Evolutionary conservation across 1,284 basidiomycete genomes (phyloP).

Genomic region (Fomes fomentarius): DNA sequence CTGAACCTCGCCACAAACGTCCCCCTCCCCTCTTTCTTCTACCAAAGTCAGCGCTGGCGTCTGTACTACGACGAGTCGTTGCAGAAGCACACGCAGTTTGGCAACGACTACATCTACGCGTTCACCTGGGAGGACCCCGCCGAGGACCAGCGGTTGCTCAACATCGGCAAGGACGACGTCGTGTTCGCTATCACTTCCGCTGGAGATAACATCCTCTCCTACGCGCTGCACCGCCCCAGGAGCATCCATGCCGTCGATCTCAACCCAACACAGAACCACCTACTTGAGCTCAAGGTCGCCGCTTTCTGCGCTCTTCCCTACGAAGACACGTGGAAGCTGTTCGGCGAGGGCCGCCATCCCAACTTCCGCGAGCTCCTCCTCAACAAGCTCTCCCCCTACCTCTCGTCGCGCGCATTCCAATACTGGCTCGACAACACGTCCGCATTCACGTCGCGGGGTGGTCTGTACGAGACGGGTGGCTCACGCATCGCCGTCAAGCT

Average conservation of each 20-base stretch:
- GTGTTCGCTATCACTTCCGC: slow-evolving; percentile 28
- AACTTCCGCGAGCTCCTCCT: slow-evolving; percentile 23
- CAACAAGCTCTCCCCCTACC: slow-evolving; percentile 23
- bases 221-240: slow-evolving; percentile 21
- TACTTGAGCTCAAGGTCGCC: slow-evolving; percentile 27
- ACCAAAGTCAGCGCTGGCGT: slow-evolving; percentile 27
- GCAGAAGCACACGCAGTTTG: slow-evolving; percentile 27
- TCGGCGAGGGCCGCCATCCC: slow-evolving; percentile 24
- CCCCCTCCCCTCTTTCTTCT: slow-evolving; percentile 26
- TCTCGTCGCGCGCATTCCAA: slow-evolving; percentile 27
- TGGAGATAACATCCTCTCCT: slow-evolving; percentile 26
- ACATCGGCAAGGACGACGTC: slow-evolving; percentile 25
- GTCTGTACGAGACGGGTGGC: slow-evolving; percentile 28
- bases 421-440: slow-evolving; percentile 25
- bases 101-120: slow-evolving; percentile 26
- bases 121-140: slow-evolving; percentile 29
- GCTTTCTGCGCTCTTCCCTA: slow-evolving; percentile 24
- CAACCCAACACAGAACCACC: slow-evolving; percentile 27
- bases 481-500: slow-evolving; percentile 27
- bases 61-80: slow-evolving; percentile 28
- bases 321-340: slow-evolving; percentile 22
- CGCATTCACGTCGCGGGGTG: slow-evolving; percentile 18
- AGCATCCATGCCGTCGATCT: slow-evolving; percentile 28
- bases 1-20: slow-evolving; percentile 28
- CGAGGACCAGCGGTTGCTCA: slow-evolving; percentile 26